Evolutionary conservation across 768 basidiomycete species (phyloP), one percentile per base, ranked within the genome.

Genomic region (Pisolithus albus): DNA sequence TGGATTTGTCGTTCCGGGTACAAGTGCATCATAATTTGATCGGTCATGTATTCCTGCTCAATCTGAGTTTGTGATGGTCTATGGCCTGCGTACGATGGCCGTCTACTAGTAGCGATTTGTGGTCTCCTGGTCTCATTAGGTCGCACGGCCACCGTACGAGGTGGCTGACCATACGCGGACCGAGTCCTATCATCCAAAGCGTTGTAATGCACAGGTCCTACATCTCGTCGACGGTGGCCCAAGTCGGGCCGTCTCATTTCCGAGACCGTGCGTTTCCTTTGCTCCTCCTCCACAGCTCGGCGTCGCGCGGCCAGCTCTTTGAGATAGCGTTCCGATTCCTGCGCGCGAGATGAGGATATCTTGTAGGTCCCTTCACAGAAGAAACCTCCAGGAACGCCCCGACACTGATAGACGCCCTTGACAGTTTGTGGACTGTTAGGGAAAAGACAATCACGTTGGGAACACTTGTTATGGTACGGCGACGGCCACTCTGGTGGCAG

Each of bases 401-500:
- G 61, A 28, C 70, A 71, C 16, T 47, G 64, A 39, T 72, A 66
- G 39, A 56, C 56, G 24, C 70, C 70, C 40, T 65, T 64, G 50
- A 43, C 50, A 18, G 61, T 59, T 42, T 63, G 57, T 2, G 70
- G 70, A 30, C 8, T 54, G 30, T 71, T 71, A 0, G 70, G 57
- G 39, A 57, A 63, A 39, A 54, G 61, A 47, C 70, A 71, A n/a
- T 61, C 64, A 39, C 38, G 63, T 39, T 68, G 61, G 46, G 63
- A 64, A 34, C 70, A 71, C 49, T 67, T 72, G 58, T 70, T 67
- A 47, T 72, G 70, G 49, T 59, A 69, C 8, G 60, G 60, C 8
- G 70, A 71, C 18, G 70, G 70, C 70, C 70, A 71, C 37, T 59
- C 61, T 2, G 64, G 51, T 1, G 68, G 69, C 5, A 66, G 58